Conservation (phyloP, 345 rosid genomes). For the Salix exigua region DNA sequence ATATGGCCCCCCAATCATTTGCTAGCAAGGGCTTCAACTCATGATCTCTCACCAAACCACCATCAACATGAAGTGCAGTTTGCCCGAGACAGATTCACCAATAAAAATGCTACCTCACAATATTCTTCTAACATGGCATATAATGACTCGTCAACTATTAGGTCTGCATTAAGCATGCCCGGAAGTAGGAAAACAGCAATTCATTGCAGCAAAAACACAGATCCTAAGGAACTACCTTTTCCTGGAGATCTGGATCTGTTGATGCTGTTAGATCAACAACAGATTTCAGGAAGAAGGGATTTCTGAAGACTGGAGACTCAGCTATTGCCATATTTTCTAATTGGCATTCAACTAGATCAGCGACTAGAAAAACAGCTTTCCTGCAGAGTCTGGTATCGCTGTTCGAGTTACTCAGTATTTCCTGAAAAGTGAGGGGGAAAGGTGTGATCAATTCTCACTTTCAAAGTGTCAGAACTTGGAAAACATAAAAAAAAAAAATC, state of each 20-base stretch:
- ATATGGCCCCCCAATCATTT: too few species aligned
- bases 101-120: too few species aligned
- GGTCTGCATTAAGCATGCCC: neutral
- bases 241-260: slow-evolving; percentile 81
- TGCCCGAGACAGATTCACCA: too few species aligned
- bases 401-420: slow-evolving; percentile 52
- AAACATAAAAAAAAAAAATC: neutral
- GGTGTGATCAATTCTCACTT: neutral
- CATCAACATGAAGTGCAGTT: too few species aligned
- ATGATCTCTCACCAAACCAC: too few species aligned
- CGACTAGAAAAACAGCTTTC: slow-evolving; percentile 74
- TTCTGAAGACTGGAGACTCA: slow-evolving; percentile 51
- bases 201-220: neutral
- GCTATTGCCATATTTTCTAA: slow-evolving; percentile 43
- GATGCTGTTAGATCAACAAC: slow-evolving; percentile 61
- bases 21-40: too few species aligned
- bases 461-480: neutral
- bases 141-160: too few species aligned
- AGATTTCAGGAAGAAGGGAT: slow-evolving; percentile 61
- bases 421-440: slow-evolving; percentile 37
- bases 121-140: too few species aligned
- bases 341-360: slow-evolving; percentile 67
- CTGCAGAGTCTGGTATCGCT: slow-evolving; percentile 58
- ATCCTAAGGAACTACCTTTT: slow-evolving; percentile 53
- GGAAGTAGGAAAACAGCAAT: neutral